phyloP scores from a whole-genome alignment of 345 rosid genomes.

The Trapa bicornis region DNA sequence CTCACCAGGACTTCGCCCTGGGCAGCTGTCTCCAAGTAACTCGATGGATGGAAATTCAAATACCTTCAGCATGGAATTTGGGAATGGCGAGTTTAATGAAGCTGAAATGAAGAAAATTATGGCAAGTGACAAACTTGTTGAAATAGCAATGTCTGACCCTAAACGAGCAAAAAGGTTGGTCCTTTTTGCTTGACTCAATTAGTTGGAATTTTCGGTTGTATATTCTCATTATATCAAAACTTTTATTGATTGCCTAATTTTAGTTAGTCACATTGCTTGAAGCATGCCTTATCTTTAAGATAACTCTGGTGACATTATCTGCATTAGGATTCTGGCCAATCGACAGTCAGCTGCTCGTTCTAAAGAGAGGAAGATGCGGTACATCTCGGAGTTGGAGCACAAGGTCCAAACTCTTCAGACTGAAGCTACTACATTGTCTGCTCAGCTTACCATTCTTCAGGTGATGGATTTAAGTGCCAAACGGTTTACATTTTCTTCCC shows the following conservation, averaged over 20 bases:
- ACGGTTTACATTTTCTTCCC: neutral
- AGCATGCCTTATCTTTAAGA: neutral
- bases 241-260: neutral
- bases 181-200: neutral
- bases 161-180: constrained; percentile 82
- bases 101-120: constrained; percentile 62
- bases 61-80: constrained; percentile 51
- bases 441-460: constrained; percentile 80
- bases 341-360: constrained; percentile 97
- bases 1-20: constrained; percentile 53
- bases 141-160: constrained; percentile 62
- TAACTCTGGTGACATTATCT: neutral
- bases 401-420: constrained; percentile 83
- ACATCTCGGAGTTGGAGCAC: constrained; percentile 84
- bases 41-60: constrained; percentile 46
- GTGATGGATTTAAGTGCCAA: constrained; percentile 17
- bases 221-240: no score
- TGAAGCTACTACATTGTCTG: constrained; percentile 84
- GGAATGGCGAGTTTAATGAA: constrained; percentile 48
- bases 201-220: no score
- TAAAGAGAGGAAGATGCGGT: constrained; percentile 91
- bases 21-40: constrained; percentile 57
- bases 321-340: constrained; percentile 18
- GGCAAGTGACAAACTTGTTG: constrained; percentile 68
- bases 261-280: neutral